Evolutionary conservation across 177 flowering plant species (phyloP), one percentile per base, ranked within the genome.

Genomic region (Telopea speciosissima): DNA sequence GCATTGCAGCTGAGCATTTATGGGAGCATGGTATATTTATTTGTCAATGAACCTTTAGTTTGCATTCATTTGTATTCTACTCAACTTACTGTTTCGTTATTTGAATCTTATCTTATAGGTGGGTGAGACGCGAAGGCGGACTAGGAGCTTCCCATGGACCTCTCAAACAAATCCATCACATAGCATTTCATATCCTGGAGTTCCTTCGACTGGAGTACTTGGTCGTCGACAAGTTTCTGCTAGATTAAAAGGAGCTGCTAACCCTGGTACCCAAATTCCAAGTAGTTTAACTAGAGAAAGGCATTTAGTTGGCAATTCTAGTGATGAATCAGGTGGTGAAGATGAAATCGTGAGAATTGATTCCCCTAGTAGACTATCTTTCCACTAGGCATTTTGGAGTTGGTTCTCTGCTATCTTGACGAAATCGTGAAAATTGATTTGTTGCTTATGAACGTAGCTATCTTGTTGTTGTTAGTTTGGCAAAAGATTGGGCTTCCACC

Each of bases 351-450:
- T 90, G 45, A 83, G 88, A 74, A 91, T 93, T 65, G 94, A 90
- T 80, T 90, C 98, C 22, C 96, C 91, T 14, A 93, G 98, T 71
- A 75, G 72, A 67, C 90, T 93, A 23, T 88, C 91, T 36, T 89
- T 88, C 66, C 86, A 64, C 8, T 75, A 79, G 63, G 70, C 69
- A 44, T 76, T 81, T 21, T 82, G 77, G 68, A 72, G 24, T 44
- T 13, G 36, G 49, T 44, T 61, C 42, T 66, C 5, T 54, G 21
- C 19, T 16, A 16, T 54, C 19, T 21, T 54, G 12, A 54, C n/a
- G n/a, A n/a, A n/a, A n/a, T n/a, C n/a, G n/a, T n/a, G n/a, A n/a
- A n/a, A n/a, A n/a, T n/a, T n/a, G n/a, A n/a, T n/a, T n/a, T n/a
- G n/a, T n/a, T n/a, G n/a, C n/a, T n/a, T n/a, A n/a, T n/a, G n/a